phyloP scores from a whole-genome alignment of 208 protist species.

The Phytomonas francai region DNA sequence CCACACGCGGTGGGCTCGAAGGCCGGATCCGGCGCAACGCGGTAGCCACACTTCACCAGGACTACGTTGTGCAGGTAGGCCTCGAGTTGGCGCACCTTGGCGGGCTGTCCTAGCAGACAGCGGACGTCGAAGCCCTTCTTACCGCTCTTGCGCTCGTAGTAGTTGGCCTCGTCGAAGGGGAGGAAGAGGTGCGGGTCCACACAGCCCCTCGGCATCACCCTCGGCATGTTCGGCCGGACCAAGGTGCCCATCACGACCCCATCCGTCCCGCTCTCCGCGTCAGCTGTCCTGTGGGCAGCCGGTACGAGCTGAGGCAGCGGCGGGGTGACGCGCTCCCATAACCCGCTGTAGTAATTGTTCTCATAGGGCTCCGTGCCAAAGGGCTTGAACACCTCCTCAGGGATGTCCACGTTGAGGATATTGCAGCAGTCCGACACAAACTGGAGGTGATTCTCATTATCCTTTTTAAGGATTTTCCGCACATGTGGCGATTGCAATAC shows the following conservation, averaged over 20 bases:
- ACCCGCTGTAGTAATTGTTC: constrained; percentile 9
- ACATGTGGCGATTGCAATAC: constrained; percentile 42
- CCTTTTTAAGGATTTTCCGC: constrained; percentile 35
- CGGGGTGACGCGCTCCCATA: neutral
- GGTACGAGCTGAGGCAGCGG: neutral
- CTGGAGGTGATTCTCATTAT: constrained; percentile 64
- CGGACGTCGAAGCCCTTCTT: constrained; percentile 55
- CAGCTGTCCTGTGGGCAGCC: neutral
- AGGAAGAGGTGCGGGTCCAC: constrained; percentile 64
- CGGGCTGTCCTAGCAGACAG: constrained; percentile 27
- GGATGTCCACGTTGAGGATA: constrained; percentile 42
- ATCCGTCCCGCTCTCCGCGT: neutral
- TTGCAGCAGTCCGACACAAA: constrained; percentile 77
- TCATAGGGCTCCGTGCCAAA: constrained; percentile 18
- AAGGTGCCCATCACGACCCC: constrained; percentile 10
- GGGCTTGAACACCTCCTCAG: constrained; percentile 42
- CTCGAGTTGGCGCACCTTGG: constrained; percentile 48
- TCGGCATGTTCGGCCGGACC: constrained; percentile 11
- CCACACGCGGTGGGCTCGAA: neutral
- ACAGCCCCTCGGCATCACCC: constrained; percentile 35
- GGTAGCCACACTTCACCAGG: constrained; percentile 60
- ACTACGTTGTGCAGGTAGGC: constrained; percentile 70
- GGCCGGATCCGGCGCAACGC: constrained; percentile 25
- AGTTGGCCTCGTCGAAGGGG: constrained; percentile 34
- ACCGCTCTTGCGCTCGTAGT: constrained; percentile 61